A percentile compares a stretch with the other conserved stretches of the same genome.
These are phyloP conservation scores for Globisporangium camurandrum DNA, from an alignment of 352 stramenopile genomes.

Conservation along the genomic window DNA sequence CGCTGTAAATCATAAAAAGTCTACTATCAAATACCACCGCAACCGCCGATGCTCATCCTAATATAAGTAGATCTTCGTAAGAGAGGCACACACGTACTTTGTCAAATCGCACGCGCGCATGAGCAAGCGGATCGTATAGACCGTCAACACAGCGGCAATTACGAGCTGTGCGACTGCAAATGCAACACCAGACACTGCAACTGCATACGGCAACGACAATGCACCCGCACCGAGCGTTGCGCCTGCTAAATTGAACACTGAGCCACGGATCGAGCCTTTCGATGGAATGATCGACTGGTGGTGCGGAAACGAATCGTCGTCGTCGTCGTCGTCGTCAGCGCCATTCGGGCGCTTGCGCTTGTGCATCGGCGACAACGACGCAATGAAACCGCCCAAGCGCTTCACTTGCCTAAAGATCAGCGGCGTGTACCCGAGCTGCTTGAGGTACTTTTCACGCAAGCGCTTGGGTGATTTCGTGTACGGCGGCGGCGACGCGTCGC, in stretches of 20 bases:
- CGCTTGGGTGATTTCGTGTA: constrained; percentile 27
- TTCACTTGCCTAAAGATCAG: constrained; percentile 78
- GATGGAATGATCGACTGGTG: constrained; percentile 76
- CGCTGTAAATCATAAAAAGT: too few relatives aligned
- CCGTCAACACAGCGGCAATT: constrained; percentile 55
- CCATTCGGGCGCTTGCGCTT: constrained; percentile 17
- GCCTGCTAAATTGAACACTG: constrained; percentile 79
- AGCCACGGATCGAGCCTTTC: constrained; percentile 76
- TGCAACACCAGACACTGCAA: constrained; percentile 67
- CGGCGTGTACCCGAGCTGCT: constrained; percentile 70
- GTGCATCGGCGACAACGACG: constrained; percentile 62
- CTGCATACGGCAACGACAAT: constrained; percentile 72
- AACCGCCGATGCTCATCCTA: too few relatives aligned
- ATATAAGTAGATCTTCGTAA: too few relatives aligned
- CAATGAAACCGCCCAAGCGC: constrained; percentile 63
- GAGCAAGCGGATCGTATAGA: constrained; percentile 80
- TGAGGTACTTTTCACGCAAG: constrained; percentile 61
- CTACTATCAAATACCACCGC: too few relatives aligned
- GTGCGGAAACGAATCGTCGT: constrained; percentile 60
- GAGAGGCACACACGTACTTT: constrained; percentile 39
- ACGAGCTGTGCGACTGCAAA: constrained; percentile 72
- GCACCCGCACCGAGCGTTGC: constrained; percentile 72
- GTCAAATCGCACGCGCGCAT: constrained; percentile 72
- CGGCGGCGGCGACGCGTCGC: constrained; percentile 7
- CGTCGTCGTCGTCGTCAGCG: constrained; percentile 28